Evolutionary conservation across 1,284 basidiomycete genomes (phyloP), one percentile per base, ranked within the genome.

Genomic region (Heterobasidion irregulare): DNA sequence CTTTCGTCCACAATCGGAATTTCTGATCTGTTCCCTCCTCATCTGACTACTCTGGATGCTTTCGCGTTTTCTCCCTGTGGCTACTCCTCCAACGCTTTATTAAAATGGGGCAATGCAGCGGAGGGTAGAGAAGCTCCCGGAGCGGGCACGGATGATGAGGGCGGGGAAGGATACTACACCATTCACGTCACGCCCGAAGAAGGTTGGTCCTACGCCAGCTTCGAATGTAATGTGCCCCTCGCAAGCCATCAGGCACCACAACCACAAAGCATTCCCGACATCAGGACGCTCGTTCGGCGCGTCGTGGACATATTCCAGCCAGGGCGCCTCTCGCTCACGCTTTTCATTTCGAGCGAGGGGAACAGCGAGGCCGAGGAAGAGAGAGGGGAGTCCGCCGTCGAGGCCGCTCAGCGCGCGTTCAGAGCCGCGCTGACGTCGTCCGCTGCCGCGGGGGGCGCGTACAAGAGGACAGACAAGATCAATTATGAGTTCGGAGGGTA

Each of bases 181-280:
- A 96, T 99, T 58, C 97, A 99, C 70, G 97, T 99, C 53, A 99
- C 97, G 0, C 97, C 97, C 36, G 97, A 99, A 71, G 85, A 90
- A 62, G 95, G 92, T 56, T 98, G 92, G 86, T 96, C 93, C 50
- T 99, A 97, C 70, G 97, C 97, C 52, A 92, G 89, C 63, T 99
- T 99, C 74, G 97, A 99, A 73, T 97, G 94, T 73, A 99, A 99
- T 71, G 84, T 98, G n/a, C 91, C 92, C 3, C 79, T 95, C 19
- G 74, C 78, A 32, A 65, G 71, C 35, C 64, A 63, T 47, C 46
- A 13, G n/a, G 65, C 66, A 57, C 66, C 69, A 52, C 66, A 72
- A 57, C 62, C 66, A 53, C 67, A 67, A 53, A 65, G 69, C 54
- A 79, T 89, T 47, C 88, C 92, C 33, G 86, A 92, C 69, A 73